These are phyloP conservation scores for Sporormia fimetaria DNA, from an alignment of 495 filamentous ascomycete species.

Conservation along the genomic window DNA sequence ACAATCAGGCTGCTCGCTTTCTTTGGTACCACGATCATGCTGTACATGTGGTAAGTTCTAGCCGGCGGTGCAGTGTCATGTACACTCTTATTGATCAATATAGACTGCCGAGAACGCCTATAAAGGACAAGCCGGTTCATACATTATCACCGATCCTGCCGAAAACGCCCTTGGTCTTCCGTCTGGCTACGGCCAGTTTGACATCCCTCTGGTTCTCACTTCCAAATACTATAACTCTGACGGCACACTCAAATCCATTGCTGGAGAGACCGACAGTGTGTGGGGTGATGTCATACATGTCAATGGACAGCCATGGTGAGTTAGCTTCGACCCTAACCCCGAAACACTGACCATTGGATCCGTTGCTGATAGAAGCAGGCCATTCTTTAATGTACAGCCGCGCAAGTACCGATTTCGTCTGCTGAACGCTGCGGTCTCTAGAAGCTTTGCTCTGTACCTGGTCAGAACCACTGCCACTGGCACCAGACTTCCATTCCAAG, in stretches of 20 bases:
- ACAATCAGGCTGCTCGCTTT: slow-evolving; percentile 37
- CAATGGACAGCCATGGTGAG: slow-evolving; percentile 47
- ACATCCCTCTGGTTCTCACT: slow-evolving; percentile 41
- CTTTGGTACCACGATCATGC: slow-evolving; percentile 53
- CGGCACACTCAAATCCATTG: slow-evolving; percentile 36
- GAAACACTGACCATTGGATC: too few relatives aligned
- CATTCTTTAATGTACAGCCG: slow-evolving; percentile 42
- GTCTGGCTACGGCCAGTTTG: slow-evolving; percentile 33
- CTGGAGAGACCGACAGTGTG: slow-evolving; percentile 33
- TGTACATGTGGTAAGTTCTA: slow-evolving; percentile 8
- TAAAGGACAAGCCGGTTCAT: slow-evolving; percentile 41
- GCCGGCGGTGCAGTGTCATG: background rate
- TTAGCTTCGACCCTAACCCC: too few relatives aligned
- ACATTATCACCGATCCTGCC: slow-evolving; percentile 35
- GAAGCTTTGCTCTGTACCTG: slow-evolving; percentile 41
- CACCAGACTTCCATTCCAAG: slow-evolving; percentile 37
- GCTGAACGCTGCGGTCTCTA: slow-evolving; percentile 39
- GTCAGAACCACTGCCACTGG: slow-evolving; percentile 22
- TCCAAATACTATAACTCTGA: slow-evolving; percentile 40
- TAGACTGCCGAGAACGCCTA: slow-evolving; percentile 43
- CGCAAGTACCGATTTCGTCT: slow-evolving; percentile 49
- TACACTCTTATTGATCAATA: background rate
- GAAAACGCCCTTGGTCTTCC: slow-evolving; percentile 40
- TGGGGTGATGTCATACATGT: slow-evolving; percentile 47
- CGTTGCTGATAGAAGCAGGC: slow-evolving; percentile 29